Percentiles rank a stretch among this genome's conserved stretches.
Evolutionary conservation across 2,329 filamentous ascomycete species (phyloP).

Genomic region (Emmonsia crescens): DNA sequence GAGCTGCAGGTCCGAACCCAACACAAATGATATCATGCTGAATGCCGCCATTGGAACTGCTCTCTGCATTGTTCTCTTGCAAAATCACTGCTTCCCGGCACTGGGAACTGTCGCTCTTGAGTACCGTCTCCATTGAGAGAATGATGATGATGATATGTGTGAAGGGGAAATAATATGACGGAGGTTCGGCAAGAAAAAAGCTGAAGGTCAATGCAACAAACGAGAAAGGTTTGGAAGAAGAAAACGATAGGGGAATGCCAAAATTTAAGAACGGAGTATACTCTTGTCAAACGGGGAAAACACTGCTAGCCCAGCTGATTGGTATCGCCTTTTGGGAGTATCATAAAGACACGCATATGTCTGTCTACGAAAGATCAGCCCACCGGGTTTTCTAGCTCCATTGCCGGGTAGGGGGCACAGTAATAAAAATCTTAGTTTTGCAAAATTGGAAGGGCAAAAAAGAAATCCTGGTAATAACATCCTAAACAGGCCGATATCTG

Average conservation of each 20-base stretch:
- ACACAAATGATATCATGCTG: constrained; percentile 71
- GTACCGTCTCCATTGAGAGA: constrained; percentile 3
- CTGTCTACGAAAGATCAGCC: not conserved
- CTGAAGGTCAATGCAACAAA: not conserved
- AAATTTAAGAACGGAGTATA: not conserved
- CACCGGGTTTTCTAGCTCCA: not conserved
- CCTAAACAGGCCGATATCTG: not conserved
- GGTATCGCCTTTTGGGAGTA: not conserved
- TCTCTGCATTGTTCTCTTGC: not conserved
- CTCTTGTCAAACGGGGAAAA: not conserved
- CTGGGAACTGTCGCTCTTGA: constrained; percentile 1
- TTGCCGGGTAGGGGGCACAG: not conserved
- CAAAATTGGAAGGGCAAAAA: not conserved
- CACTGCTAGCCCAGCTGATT: not conserved
- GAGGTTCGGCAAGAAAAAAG: not conserved
- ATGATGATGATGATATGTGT: not conserved
- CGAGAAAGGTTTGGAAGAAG: not conserved
- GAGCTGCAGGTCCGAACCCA: constrained; percentile 83
- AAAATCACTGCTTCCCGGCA: not conserved
- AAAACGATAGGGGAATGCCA: not conserved
- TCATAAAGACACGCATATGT: not conserved
- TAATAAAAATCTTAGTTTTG: not conserved
- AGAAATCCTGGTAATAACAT: not conserved
- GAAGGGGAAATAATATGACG: not conserved
- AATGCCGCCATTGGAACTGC: not conserved